Base-by-base conservation (phyloP, 768 basidiomycete species). In the Mycena galopus region DNA sequence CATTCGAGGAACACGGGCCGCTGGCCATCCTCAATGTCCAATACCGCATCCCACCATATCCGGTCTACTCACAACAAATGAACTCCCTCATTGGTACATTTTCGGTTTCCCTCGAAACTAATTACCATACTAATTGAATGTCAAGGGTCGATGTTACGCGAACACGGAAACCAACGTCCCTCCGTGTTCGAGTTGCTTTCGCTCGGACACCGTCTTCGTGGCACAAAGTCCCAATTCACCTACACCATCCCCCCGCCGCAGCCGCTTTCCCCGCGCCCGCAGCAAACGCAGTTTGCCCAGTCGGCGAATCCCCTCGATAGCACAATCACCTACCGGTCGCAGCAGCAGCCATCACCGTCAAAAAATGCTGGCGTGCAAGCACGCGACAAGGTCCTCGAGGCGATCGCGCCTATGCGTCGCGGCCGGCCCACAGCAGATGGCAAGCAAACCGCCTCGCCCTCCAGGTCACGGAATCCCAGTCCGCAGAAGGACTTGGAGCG, bases 1-100 rank as follows among this genome's bases (percentile, higher is more conserved):
- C 98, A 0, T 99, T 99, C 78, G 98, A 99, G 81, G 97, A 98
- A 78, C 96, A 98, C 76, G 97, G 97, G 0, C 94, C 96, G 3
- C 84, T 99, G 62, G 98, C 98, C 3, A 99, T 99, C 73, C 86
- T 99, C 73, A 98, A 98, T 78, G 97, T 97, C 39, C 96, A 97
- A 78, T 99, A 98, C 82, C 93, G 92, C 75, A 94, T 94, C 57
- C 96, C 96, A 2, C 90, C 94, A 37, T 96, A 95, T 80, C 95
- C 95, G 1, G 88, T 93, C 2, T 98, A 97, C 80, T 97, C 96
- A 2, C 82, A 86, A 6, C 89, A 94, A 72, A 90, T 98, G 87
- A 96, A 93, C 74, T 86, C 89, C 59, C 80, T 97, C 53, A 96
- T 98, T 69, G 92, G 96, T 96, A 77, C 82, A 14, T 51, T 50